Evolutionary conservation across 1,284 basidiomycete genomes (phyloP).

Genomic region (Ganoderma lingzhi): DNA sequence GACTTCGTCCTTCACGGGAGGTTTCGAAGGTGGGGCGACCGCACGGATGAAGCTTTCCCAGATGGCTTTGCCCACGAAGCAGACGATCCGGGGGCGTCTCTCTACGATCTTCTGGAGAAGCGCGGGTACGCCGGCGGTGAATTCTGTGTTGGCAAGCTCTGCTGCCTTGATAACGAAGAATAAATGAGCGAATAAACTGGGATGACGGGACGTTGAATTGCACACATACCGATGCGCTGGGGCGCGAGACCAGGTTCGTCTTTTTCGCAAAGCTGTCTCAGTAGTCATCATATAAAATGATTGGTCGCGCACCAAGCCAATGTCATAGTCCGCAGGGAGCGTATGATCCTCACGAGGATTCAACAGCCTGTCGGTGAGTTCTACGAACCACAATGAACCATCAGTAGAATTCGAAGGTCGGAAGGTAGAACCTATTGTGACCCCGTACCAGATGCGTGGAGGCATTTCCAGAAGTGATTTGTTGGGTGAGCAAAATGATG

Average conservation of each 20-base stretch:
- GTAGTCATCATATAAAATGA: neutral
- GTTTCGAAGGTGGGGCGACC: constrained; percentile 7
- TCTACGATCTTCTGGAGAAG: constrained; percentile 64
- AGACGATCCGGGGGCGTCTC: constrained; percentile 67
- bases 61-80: constrained; percentile 79
- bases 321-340: constrained; percentile 34
- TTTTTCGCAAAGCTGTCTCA: constrained; percentile 11
- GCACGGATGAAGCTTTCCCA: constrained; percentile 50
- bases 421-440: neutral
- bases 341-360: constrained; percentile 37
- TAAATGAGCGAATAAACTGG: neutral
- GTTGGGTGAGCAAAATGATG: constrained; percentile 78
- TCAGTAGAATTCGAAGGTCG: neutral
- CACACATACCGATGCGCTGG: constrained; percentile 37
- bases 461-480: constrained; percentile 74
- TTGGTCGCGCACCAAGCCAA: constrained; percentile 36
- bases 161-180: constrained; percentile 31
- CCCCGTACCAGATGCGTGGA: constrained; percentile 60
- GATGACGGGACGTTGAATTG: neutral
- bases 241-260: constrained; percentile 40
- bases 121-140: constrained; percentile 36
- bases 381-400: constrained; percentile 10
- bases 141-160: constrained; percentile 37
- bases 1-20: neutral
- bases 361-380: constrained; percentile 35